Evolutionary conservation across 306 rosid genomes (phyloP), one percentile per base, ranked within the genome.

Genomic region (Cicer pinnatifidum): DNA sequence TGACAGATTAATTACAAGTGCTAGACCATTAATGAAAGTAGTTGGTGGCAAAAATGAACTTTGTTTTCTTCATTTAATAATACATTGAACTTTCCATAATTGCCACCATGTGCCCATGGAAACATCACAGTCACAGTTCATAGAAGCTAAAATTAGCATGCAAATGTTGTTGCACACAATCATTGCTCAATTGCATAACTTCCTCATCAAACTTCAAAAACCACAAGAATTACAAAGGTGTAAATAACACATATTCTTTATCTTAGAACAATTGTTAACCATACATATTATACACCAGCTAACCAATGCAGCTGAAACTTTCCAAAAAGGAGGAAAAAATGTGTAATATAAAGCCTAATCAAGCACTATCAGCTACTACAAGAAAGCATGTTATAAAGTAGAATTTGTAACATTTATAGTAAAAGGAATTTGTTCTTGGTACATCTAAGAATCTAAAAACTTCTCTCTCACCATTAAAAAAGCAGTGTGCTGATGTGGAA

Each of bases 281-380:
- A 69, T 54, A 68, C 43, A 67, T 73, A 63, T 75, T n/a, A 63
- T 75, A 75, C 83, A 83, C 78, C 76, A 56, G 50, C 78, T 56
- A 48, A 63, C 70, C 71, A 69, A 66, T 66, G 17, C 46, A 65
- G 66, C 78, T 65, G 46, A 40, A 57, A 48, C 82, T 67, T 51
- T 44, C 72, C 72, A 51, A 69, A 45, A 64, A 56, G 50, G 1
- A 43, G 56, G 44, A 8, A 1, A 83, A n/a, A 80, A 53, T 53
- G 35, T 8, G 60, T 53, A 53, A 53, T 16, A 3, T 47, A 73
- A 38, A 67, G 68, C 60, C 77, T 41, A 66, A 73, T 6, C 77
- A 47, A 69, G 17, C 40, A 56, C 69, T 72, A 79, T 45, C 46
- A 17, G 73, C 57, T 69, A 60, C 57, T 69, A 60, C 77, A 61